Base-by-base conservation (phyloP, 331 rosid genomes). In the Dryas integrifolia region DNA sequence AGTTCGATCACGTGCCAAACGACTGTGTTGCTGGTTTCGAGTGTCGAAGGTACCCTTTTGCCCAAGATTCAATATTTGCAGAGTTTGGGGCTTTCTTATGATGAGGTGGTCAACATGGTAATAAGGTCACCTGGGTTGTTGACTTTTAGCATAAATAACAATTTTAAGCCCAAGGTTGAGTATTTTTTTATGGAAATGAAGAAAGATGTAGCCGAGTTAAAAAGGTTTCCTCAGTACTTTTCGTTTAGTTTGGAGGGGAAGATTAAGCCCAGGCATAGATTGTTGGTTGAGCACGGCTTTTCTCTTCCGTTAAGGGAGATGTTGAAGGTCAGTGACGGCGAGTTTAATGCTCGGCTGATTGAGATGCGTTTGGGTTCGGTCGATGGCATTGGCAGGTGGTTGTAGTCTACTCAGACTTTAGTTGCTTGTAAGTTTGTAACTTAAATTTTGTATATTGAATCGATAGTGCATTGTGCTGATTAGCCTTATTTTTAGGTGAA, bases 161-260 rank as follows among this genome's bases (percentile, higher is more conserved):
- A 93, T 72, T 80, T 85, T 16, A 38, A 12, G 64, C 95, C 96
- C 0, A 93, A 93, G 69, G 81, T 64, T 11, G 84, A 84, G 66
- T 92, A 78, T 71, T 88, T 90, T 61, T 72, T 88, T 69, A 65
- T 52, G 68, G 96, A 87, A 69, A 90, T 89, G 97, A 76, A 82
- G 30, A 91, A 88, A 69, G 87, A 93, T 6, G 6, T 83, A 52
- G 41, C 21, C 15, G 89, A 90, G 47, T 51, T 92, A 73, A 88
- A 86, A 81, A 76, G 73, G 77, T 90, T 87, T 79, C 96, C 97
- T 0, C 96, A 90, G 77, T 93, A 75, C 58, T 93, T 93, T 72
- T 89, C 88, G 15, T 93, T 88, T 84, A 90, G 97, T 73, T 78
- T 93, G 88, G 94, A 91, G 77, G 69, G 79, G 51, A 91, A 84